Conservation (phyloP, 192 early-diverging fungal species). For the Coemansia sp. region DNA sequence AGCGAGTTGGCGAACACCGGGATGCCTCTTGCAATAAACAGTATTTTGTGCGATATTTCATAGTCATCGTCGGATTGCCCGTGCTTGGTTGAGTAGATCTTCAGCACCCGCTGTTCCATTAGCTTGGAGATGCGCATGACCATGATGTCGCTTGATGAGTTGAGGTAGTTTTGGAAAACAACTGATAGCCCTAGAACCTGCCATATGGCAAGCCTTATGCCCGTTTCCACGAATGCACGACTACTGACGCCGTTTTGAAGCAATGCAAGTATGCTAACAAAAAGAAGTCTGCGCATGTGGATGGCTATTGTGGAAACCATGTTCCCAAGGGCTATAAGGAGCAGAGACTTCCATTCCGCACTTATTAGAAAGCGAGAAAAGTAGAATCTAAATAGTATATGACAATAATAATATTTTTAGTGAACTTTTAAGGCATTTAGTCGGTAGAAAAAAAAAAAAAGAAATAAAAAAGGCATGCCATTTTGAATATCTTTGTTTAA, state of each 20-base stretch:
- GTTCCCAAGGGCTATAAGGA: background rate
- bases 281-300: background rate
- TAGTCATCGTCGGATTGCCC: background rate
- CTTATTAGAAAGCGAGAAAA: background rate
- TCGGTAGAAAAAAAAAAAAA: no score
- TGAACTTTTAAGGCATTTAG: no score
- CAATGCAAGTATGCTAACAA: conserved; percentile 1
- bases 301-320: background rate
- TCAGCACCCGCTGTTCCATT: background rate
- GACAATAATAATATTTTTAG: no score
- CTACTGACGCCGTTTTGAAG: background rate
- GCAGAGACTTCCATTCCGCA: background rate
- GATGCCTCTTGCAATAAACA: background rate
- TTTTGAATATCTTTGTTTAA: no score
- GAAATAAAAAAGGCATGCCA: no score
- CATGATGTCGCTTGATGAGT: background rate
- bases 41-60: background rate
- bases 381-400: background rate
- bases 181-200: background rate
- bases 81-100: background rate
- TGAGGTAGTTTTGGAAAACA: background rate
- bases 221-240: no score
- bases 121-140: background rate
- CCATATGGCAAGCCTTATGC: background rate
- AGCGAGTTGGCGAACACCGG: background rate